These are phyloP conservation scores for Allium cepa DNA, from an alignment of 106 monocot genomes.

Conservation along the genomic window DNA sequence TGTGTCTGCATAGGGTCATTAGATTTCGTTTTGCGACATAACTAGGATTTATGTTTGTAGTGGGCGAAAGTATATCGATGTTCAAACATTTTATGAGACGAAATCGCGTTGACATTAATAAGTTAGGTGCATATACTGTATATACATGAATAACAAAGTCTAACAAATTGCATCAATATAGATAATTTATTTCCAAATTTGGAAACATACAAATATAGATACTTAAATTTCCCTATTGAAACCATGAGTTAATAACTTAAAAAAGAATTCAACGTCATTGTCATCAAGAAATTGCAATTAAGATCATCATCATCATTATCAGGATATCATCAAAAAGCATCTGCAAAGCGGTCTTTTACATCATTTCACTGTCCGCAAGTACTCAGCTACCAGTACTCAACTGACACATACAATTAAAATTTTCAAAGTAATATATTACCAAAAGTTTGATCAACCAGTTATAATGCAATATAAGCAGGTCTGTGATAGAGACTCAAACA, in stretches of 20 bases:
- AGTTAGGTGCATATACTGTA: no score
- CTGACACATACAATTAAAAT: slow-evolving; percentile 1
- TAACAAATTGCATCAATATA: no score
- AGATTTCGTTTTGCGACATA: background rate
- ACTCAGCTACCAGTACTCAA: slow-evolving; percentile 5
- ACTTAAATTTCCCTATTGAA: no score
- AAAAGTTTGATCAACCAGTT: background rate
- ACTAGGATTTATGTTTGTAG: no score
- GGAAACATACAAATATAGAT: no score
- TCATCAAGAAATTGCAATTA: slow-evolving; percentile 6
- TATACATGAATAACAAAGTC: no score
- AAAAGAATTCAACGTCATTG: slow-evolving; percentile 2
- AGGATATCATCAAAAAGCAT: background rate
- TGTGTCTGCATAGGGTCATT: background rate
- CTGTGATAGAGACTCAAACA: no score
- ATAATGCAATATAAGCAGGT: background rate
- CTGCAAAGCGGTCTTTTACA: background rate
- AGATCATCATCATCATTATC: slow-evolving; percentile 4
- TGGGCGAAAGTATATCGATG: no score
- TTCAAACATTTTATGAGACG: no score
- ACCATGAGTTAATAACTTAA: no score
- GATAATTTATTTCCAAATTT: no score
- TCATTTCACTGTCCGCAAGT: slow-evolving; percentile 3
- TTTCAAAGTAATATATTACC: background rate
- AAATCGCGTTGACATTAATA: no score